phyloP scores from a whole-genome alignment of 1,284 basidiomycete genomes.

The Gomphus bonarii region DNA sequence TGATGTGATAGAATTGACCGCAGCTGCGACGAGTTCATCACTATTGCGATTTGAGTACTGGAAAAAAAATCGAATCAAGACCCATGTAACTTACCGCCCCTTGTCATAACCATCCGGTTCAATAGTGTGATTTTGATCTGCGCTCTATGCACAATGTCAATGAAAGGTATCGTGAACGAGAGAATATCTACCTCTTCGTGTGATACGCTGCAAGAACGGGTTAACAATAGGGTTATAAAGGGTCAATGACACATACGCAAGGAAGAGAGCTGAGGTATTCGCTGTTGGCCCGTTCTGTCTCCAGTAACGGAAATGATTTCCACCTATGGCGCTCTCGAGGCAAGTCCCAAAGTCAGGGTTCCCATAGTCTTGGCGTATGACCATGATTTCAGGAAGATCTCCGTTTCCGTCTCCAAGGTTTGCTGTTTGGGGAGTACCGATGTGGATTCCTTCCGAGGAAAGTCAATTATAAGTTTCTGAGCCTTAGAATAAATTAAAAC shows the following conservation, averaged over 20 bases:
- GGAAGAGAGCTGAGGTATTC: slow-evolving; percentile 54
- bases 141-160: slow-evolving; percentile 20
- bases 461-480: neutral
- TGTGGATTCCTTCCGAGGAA: slow-evolving; percentile 29
- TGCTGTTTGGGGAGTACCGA: slow-evolving; percentile 52
- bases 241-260: slow-evolving; percentile 36
- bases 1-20: slow-evolving; percentile 2
- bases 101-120: slow-evolving; percentile 27
- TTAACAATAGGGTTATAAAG: neutral
- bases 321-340: slow-evolving; percentile 50
- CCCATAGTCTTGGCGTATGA: slow-evolving; percentile 63
- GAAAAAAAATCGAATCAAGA: neutral
- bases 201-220: slow-evolving; percentile 36
- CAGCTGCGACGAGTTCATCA: slow-evolving; percentile 12
- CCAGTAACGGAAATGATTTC: slow-evolving; percentile 60
- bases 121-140: slow-evolving; percentile 36
- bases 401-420: slow-evolving; percentile 64
- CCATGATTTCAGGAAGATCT: slow-evolving; percentile 47
- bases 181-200: slow-evolving; percentile 37
- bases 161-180: neutral
- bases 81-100: slow-evolving; percentile 10
- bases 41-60: slow-evolving; percentile 3
- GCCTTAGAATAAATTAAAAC: neutral
- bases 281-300: slow-evolving; percentile 61
- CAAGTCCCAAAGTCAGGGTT: slow-evolving; percentile 50